phyloP scores from a whole-genome alignment of 2,329 filamentous ascomycete species.

The Sporothrix pallida region DNA sequence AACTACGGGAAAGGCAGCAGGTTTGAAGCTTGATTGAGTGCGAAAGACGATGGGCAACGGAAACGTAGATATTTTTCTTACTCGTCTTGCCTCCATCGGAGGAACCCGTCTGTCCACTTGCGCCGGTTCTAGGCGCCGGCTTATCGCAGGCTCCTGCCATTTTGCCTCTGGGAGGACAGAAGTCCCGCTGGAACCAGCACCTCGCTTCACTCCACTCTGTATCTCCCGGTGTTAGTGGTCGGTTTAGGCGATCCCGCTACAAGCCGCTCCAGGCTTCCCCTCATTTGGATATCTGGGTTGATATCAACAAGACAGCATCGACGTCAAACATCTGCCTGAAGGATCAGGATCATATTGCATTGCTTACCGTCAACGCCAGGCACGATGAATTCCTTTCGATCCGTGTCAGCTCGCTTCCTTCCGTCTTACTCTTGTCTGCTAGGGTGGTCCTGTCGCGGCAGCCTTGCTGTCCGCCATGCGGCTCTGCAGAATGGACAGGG shows the following conservation, averaged over 20 bases:
- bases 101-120: conserved; percentile 1
- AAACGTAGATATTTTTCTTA: too few species aligned
- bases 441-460: neutral
- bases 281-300: neutral
- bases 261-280: neutral
- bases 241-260: neutral
- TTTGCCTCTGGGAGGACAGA: too few species aligned
- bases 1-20: neutral
- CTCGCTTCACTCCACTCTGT: neutral
- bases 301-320: neutral
- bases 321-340: conserved; percentile 1
- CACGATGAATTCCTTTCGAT: neutral
- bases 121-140: neutral
- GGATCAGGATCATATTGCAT: neutral
- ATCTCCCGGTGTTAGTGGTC: conserved; percentile 2
- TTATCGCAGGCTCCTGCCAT: conserved; percentile 9
- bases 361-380: neutral
- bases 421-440: neutral
- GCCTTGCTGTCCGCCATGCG: conserved; percentile 3
- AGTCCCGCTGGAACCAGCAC: neutral
- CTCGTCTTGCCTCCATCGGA: neutral
- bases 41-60: too few species aligned
- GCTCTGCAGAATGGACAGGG: neutral
- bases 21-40: too few species aligned
- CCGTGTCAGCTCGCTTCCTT: neutral